Percentiles rank a stretch among this genome's conserved stretches.
These are phyloP conservation scores for Aspergillus baeticus DNA, from an alignment of 495 filamentous ascomycete species.

Conservation along the genomic window DNA sequence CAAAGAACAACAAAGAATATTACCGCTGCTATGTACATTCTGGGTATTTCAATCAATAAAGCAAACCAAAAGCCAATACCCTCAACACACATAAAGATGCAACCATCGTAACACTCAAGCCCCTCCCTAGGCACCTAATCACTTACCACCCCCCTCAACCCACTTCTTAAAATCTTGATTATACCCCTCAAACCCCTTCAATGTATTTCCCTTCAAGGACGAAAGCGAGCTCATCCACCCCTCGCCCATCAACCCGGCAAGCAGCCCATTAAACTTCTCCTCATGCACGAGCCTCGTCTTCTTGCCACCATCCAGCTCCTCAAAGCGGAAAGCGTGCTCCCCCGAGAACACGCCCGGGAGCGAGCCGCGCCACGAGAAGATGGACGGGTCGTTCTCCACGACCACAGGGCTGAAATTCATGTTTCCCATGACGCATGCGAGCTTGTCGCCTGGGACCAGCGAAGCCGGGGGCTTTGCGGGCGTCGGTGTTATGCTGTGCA, in stretches of 20 bases:
- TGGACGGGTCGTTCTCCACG: background rate
- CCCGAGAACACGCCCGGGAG: background rate
- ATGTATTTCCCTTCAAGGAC: background rate
- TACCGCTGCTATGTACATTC: too few relatives aligned
- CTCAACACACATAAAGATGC: too few relatives aligned
- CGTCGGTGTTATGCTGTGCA: background rate
- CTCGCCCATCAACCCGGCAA: conserved; percentile 7
- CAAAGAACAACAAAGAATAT: too few relatives aligned
- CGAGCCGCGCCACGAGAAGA: background rate
- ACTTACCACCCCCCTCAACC: background rate
- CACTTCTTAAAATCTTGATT: conserved; percentile 6
- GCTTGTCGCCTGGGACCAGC: conserved; percentile 1
- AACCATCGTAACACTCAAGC: too few relatives aligned
- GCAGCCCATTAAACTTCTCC: conserved; percentile 5
- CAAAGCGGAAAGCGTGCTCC: conserved; percentile 3
- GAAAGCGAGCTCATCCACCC: background rate
- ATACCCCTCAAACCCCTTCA: conserved; percentile 2
- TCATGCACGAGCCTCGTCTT: conserved; percentile 7
- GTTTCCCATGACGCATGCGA: conserved; percentile 5
- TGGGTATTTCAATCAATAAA: too few relatives aligned
- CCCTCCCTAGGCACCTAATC: background rate
- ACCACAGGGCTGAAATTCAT: background rate
- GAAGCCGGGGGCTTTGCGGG: background rate
- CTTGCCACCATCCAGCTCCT: background rate
- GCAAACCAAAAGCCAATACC: too few relatives aligned